Evolutionary conservation across 805 yeast genomes (phyloP).

Genomic region (Cyberlindnera veronae): DNA sequence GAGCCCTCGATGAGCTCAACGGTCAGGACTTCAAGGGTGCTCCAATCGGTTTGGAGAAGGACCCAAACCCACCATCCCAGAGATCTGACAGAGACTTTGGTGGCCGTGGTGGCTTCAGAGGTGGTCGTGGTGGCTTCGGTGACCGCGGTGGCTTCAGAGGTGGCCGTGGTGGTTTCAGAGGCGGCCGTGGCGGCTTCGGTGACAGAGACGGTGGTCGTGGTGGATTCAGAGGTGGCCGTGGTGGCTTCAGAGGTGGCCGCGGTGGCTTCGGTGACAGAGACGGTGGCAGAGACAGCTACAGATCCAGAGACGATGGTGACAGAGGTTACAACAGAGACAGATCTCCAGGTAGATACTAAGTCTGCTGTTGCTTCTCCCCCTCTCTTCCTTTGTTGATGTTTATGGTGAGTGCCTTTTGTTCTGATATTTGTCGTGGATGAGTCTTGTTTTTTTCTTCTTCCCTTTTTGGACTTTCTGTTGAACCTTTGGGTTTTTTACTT

Average conservation of each 20-base stretch:
- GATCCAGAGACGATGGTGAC: constrained; percentile 29
- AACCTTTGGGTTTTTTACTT: too few species aligned
- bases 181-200: constrained; percentile 38
- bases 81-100: constrained; percentile 42
- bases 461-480: too few species aligned
- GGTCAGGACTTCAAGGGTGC: constrained; percentile 69
- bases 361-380: not conserved
- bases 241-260: constrained; percentile 36
- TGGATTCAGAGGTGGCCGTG: constrained; percentile 39
- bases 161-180: constrained; percentile 40
- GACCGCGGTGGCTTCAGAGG: constrained; percentile 32
- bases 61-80: constrained; percentile 50
- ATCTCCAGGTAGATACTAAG: constrained; percentile 70
- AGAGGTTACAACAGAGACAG: constrained; percentile 55
- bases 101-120: constrained; percentile 33
- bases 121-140: constrained; percentile 39
- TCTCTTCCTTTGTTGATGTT: not conserved
- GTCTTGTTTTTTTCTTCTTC: too few species aligned
- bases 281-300: constrained; percentile 47
- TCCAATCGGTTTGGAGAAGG: constrained; percentile 73
- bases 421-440: too few species aligned
- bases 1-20: constrained; percentile 72
- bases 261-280: constrained; percentile 37
- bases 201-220: too few species aligned
- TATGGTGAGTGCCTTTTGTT: not conserved